A percentile compares a stretch with the other conserved stretches of the same genome.
These are phyloP conservation scores for Thoreauomyces humboldtii DNA, from an alignment of 192 early-diverging fungal genomes.

Conservation along the genomic window DNA sequence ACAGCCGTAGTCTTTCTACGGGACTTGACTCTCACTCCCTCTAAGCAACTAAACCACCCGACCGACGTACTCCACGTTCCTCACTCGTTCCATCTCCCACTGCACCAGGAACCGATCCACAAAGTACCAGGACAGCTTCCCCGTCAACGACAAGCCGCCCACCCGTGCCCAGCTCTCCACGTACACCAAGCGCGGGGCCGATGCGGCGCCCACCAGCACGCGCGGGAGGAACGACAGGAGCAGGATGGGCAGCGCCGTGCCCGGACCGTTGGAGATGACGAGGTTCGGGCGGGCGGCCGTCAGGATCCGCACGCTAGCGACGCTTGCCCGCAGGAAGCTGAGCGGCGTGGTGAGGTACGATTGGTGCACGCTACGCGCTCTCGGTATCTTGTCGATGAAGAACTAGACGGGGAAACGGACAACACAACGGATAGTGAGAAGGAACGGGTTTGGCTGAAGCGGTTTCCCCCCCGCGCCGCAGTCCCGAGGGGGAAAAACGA, in stretches of 20 bases:
- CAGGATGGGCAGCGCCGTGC: conserved; percentile 77
- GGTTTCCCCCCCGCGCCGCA: too few species aligned
- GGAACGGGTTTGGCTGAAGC: too few species aligned
- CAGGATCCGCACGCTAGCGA: background rate
- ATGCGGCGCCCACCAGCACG: conserved; percentile 39
- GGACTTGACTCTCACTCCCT: too few species aligned
- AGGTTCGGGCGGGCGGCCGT: background rate
- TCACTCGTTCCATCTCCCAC: conserved; percentile 61
- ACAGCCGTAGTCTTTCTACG: too few species aligned
- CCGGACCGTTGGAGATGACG: conserved; percentile 86
- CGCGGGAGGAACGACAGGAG: conserved; percentile 58
- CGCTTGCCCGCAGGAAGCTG: background rate
- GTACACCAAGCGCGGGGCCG: conserved; percentile 64
- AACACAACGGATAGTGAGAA: background rate
- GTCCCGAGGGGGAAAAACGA: background rate
- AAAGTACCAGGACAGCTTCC: conserved; percentile 74
- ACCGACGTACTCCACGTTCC: conserved; percentile 37
- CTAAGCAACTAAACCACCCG: conserved; percentile 27
- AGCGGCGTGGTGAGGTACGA: conserved; percentile 13
- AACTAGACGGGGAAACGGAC: background rate
- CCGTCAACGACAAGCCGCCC: conserved; percentile 77
- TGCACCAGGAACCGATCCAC: conserved; percentile 86
- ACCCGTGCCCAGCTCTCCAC: conserved; percentile 94
- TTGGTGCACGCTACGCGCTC: conserved; percentile 8
- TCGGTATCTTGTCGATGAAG: conserved; percentile 4